Conservation (phyloP, 345 rosid genomes). For the Euphorbia peplus region DNA sequence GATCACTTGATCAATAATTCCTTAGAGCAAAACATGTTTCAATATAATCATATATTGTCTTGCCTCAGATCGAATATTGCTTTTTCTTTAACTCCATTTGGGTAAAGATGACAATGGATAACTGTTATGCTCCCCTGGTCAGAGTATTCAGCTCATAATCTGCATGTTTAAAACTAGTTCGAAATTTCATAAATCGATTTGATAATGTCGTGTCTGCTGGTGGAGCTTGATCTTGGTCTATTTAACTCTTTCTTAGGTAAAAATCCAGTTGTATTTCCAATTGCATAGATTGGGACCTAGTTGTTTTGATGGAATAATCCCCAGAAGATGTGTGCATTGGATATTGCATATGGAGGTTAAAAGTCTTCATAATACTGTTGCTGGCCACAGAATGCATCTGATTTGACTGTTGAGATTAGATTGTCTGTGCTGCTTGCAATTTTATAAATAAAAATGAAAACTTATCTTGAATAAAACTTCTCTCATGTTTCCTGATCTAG, state of each 20-base stretch:
- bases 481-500: background rate
- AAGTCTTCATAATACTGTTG: background rate
- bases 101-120: background rate
- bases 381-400: background rate
- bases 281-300: background rate
- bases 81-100: background rate
- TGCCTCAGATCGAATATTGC: conserved; percentile 1
- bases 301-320: background rate
- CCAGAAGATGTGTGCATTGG: background rate
- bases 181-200: background rate
- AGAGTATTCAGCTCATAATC: background rate
- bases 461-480: background rate
- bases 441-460: background rate
- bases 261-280: background rate
- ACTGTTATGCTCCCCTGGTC: background rate
- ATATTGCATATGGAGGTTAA: background rate
- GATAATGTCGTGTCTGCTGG: background rate
- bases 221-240: background rate
- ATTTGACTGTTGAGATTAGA: background rate
- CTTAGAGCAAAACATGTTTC: background rate
- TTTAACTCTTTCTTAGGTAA: background rate
- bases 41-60: background rate
- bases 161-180: background rate
- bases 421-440: background rate
- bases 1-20: background rate